Evolutionary conservation across 148 eudicot genomes (phyloP), one percentile per base, ranked within the genome.

Genomic region (Tetragonia tetragonoides): DNA sequence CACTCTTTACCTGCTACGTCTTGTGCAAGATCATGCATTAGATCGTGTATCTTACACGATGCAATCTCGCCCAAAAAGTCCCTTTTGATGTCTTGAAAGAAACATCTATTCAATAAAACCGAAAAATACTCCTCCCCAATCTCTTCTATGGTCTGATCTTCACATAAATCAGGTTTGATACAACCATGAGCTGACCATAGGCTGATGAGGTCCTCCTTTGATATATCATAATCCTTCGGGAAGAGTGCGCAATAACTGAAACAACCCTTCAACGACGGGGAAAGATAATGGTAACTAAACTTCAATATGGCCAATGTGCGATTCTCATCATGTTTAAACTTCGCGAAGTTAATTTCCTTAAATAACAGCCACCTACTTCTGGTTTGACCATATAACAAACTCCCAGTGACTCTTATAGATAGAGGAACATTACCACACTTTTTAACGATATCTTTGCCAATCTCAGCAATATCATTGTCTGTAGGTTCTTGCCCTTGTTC

Each of bases 1-100:
- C 56, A 10, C 56, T 79, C 87, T 0, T 47, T 41, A 10, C 81
- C 49, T 40, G 70, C 24, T 41, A 17, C 49, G 40, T 67, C 70
- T 41, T 15, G n/a, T 40, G 70, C 70, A 1, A 67, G 70, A 41
- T 67, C 70, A 67, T 67, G 70, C 24, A 67, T 40, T 12, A 67
- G n/a, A 44, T 67, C 70, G 20, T 67, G 69, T 9, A 66, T 16
- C 41, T 66, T 66, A 39, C 7, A 65, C 2, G 42, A 2, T 6
- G 0, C 3, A 34, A 37, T 65, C 4, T 15, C 42, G 34, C 18
- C 41, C 34, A 10, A 65, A 37, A 54, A 9, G 18, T 65, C 44
- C n/a, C n/a, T 39, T 14, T 0, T 6, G 16, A 66, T 16, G 3
- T 66, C 44, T 66, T 66, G 69, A 21, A 66, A 39, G 18, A 66